These are phyloP conservation scores for Amanita subjunquillea DNA, from an alignment of 768 basidiomycete species.

Conservation along the genomic window DNA sequence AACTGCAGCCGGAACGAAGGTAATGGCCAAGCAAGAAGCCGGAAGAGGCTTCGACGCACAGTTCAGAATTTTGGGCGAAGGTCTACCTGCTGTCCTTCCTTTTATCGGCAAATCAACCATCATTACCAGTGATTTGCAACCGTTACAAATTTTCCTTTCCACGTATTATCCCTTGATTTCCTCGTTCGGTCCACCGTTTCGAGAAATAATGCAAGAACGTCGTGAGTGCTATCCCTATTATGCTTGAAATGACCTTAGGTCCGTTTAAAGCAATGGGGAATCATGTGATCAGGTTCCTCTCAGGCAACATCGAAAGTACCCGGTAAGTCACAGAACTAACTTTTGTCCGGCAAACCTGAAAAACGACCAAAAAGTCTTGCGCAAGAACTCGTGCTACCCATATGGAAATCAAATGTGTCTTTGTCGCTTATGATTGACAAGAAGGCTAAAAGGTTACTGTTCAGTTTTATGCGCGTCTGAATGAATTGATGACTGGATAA, in stretches of 20 bases:
- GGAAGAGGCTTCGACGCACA: conserved; percentile 47
- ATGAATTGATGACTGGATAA: conserved; percentile 1
- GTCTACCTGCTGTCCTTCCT: conserved; percentile 75
- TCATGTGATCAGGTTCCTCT: conserved; percentile 58
- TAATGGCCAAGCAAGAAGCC: conserved; percentile 83
- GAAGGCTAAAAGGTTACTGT: conserved; percentile 78
- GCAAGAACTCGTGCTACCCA: conserved; percentile 81
- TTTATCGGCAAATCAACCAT: conserved; percentile 61
- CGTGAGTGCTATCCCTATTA: conserved; percentile 27
- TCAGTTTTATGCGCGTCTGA: neutral
- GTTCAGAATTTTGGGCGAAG: conserved; percentile 78
- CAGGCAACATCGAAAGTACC: neutral
- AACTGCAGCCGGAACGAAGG: conserved; percentile 88
- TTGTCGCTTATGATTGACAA: conserved; percentile 93
- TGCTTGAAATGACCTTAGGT: neutral
- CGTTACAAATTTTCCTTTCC: conserved; percentile 59
- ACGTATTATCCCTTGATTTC: conserved; percentile 71
- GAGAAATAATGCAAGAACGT: conserved; percentile 36
- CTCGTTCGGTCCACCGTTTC: conserved; percentile 56
- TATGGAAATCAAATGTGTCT: conserved; percentile 91
- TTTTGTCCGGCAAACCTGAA: neutral
- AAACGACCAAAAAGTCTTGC: conserved; percentile 38
- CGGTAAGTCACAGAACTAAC: neutral
- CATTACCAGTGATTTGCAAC: conserved; percentile 41
- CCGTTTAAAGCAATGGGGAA: conserved; percentile 47